Evolutionary conservation across 176 grass and related monocot species (phyloP).

Genomic region (Zoysia japonica): DNA sequence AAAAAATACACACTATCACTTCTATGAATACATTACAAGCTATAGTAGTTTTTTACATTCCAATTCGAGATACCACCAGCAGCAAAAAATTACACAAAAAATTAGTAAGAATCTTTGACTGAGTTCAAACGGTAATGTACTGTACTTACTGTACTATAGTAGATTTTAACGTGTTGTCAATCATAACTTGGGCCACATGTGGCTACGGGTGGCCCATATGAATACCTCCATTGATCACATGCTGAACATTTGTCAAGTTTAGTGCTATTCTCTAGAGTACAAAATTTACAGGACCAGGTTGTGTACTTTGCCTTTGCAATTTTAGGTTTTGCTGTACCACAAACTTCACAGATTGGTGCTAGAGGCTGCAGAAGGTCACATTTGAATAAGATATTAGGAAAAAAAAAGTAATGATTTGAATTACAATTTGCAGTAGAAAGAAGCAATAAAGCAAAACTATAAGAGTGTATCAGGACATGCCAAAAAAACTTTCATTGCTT

Average conservation of each 20-base stretch:
- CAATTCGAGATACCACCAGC: neutral
- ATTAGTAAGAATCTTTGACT: neutral
- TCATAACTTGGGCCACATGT: constrained; percentile 52
- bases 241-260: constrained; percentile 88
- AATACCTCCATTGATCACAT: constrained; percentile 88
- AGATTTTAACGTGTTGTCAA: constrained; percentile 30
- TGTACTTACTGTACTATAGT: constrained; percentile 33
- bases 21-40: neutral
- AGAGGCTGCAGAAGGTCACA: constrained; percentile 54
- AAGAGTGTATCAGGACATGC: neutral
- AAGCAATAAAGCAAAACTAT: neutral
- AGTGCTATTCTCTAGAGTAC: constrained; percentile 74
- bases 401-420: constrained; percentile 11
- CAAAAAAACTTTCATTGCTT: constrained; percentile 7
- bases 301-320: constrained; percentile 58
- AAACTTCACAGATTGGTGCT: constrained; percentile 80
- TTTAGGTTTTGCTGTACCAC: constrained; percentile 71
- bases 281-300: constrained; percentile 91
- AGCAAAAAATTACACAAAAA: neutral
- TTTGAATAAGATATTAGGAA: constrained; percentile 34
- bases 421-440: neutral
- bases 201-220: constrained; percentile 62
- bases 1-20: neutral
- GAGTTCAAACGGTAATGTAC: neutral
- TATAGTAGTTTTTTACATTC: neutral